Evolutionary conservation across 805 yeast species (phyloP), one percentile per base, ranked within the genome.

Genomic region (Schizosaccharomyces cryophilus): DNA sequence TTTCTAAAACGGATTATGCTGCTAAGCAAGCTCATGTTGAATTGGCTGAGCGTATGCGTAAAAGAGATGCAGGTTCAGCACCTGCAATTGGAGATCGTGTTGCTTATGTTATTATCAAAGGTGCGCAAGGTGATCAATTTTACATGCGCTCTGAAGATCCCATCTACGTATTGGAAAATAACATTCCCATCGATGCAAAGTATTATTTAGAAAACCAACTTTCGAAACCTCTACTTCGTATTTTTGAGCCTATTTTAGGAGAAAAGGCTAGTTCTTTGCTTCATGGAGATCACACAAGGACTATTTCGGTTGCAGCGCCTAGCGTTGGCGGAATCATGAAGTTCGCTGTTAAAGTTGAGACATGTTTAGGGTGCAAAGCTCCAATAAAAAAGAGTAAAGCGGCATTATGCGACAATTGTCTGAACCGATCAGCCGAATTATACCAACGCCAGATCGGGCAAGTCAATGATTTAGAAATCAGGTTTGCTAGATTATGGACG

Each of bases 71-170:
- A 0, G 99, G 99, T 29, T 84, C 95, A 6, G 98, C 98, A 0
- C 98, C 98, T 3, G 82, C 87, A 13, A 78, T 93, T 59, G 99
- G 99, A 62, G 99, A 93, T 70, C 85, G 99, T 73, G 97, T 93
- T 40, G 97, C 97, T 5, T 93, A 90, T 69, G 98, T 93, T 42
- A 89, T 93, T 63, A 84, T 86, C 66, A 80, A 81, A 67, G 82
- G 90, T 0, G 83, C 87, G 4, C 83, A 87, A 60, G 85, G 87
- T 62, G 81, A 75, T 59, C 89, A 87, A 69, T 84, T 89, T 64
- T 94, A 89, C 71, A 95, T 90, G 66, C 88, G 93, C 71, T 89
- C 96, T 0, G 99, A 93, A 71, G 99, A 93, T 68, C 99, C 99
- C 1, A 73, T 90, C 40, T 93, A 80, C 66, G 98, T 89, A 0